Conservation (phyloP, 345 rosid species). For the Capsella bursapastoris region DNA sequence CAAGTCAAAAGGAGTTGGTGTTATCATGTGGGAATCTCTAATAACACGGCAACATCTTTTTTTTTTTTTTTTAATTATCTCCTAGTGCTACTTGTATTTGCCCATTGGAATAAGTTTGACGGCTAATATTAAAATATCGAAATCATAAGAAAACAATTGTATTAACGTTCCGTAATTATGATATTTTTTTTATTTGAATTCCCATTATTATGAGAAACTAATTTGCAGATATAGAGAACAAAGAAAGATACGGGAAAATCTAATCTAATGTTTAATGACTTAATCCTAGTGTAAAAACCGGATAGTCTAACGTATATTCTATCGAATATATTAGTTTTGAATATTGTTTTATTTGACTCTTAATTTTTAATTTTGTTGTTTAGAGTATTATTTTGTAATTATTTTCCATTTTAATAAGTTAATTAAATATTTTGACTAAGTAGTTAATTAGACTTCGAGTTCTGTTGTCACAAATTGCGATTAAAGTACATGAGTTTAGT, state of each 20-base stretch:
- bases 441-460: too few relatives aligned
- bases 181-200: too few relatives aligned
- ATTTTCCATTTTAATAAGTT: not conserved
- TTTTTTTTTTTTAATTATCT: not conserved
- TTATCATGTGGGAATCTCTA: slow-evolving; percentile 8
- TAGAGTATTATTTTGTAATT: not conserved
- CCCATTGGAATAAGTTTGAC: not conserved
- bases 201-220: not conserved
- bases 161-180: not conserved
- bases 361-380: not conserved
- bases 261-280: not conserved
- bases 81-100: not conserved
- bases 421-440: not conserved
- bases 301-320: slow-evolving; percentile 2
- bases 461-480: too few relatives aligned
- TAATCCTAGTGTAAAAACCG: not conserved
- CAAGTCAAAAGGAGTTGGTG: slow-evolving; percentile 31
- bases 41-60: slow-evolving; percentile 13
- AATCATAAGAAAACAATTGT: not conserved
- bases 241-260: not conserved
- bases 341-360: not conserved
- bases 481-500: too few relatives aligned
- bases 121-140: not conserved
- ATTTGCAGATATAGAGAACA: not conserved
- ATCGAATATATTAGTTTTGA: slow-evolving; percentile 1